A percentile compares a stretch with the other conserved stretches of the same genome.
Conservation (phyloP, 1,284 basidiomycete genomes). For the Trichosporon ovoides region DNA sequence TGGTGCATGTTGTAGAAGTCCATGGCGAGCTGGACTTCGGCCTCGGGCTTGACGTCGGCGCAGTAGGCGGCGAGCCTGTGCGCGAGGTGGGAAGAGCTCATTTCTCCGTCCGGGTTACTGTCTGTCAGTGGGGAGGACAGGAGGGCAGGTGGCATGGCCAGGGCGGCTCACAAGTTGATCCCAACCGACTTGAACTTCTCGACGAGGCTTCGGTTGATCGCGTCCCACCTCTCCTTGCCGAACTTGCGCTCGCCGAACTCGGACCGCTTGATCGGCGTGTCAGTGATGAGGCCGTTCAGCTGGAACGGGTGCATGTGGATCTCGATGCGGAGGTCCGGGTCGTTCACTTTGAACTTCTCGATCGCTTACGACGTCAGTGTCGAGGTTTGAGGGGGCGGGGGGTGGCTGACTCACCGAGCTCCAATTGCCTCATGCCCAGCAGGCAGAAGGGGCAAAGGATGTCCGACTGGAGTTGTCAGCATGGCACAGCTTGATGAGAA, state of each 20-base stretch:
- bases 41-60: slow-evolving; percentile 34
- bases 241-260: slow-evolving; percentile 42
- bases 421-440: slow-evolving; percentile 38
- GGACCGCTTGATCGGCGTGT: slow-evolving; percentile 28
- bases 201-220: slow-evolving; percentile 32
- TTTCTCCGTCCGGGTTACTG: slow-evolving; percentile 37
- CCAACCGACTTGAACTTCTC: slow-evolving; percentile 43
- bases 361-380: slow-evolving; percentile 20
- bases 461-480: slow-evolving; percentile 31
- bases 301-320: slow-evolving; percentile 46
- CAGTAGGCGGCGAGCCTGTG: slow-evolving; percentile 45
- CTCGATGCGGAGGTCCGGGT: slow-evolving; percentile 26
- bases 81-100: slow-evolving; percentile 43
- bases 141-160: background rate
- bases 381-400: background rate
- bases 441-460: slow-evolving; percentile 43
- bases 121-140: no score
- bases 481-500: background rate
- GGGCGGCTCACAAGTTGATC: slow-evolving; percentile 39
- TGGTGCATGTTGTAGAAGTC: slow-evolving; percentile 46
- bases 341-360: slow-evolving; percentile 23
- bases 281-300: slow-evolving; percentile 35
- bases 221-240: slow-evolving; percentile 36
- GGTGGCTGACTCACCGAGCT: slow-evolving; percentile 21
- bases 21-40: slow-evolving; percentile 39